A percentile compares a stretch with the other conserved stretches of the same genome.
These are phyloP conservation scores for Lachnellula occidentalis DNA, from an alignment of 2,329 filamentous ascomycete species.

Conservation along the genomic window DNA sequence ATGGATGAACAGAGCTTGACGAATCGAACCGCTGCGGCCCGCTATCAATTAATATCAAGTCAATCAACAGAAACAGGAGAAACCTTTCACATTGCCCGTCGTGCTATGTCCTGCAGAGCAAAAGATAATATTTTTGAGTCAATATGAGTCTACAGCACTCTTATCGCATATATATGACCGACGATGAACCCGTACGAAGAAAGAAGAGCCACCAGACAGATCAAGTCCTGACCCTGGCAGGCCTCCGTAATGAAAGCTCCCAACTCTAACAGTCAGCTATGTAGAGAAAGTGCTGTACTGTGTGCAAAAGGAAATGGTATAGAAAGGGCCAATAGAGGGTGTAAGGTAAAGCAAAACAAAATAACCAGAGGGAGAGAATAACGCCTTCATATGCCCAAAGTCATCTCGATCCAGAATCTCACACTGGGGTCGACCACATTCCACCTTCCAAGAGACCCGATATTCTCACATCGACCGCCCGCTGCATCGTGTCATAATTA, in stretches of 20 bases:
- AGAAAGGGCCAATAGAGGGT: not conserved
- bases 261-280: not conserved
- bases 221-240: not conserved
- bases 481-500: not conserved
- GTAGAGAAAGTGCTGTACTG: not conserved
- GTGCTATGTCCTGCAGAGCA: not conserved
- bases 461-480: not conserved
- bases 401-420: not conserved
- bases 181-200: not conserved
- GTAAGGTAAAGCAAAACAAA: slow-evolving; percentile 5
- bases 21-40: not conserved
- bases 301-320: slow-evolving; percentile 7
- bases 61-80: not conserved
- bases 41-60: not conserved
- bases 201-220: not conserved
- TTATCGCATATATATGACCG: not conserved
- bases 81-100: not conserved
- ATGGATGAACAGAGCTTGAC: too few relatives aligned
- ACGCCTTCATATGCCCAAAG: slow-evolving; percentile 9
- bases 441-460: not conserved
- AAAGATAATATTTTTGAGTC: not conserved
- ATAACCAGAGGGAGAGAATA: slow-evolving; percentile 1
- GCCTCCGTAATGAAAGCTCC: not conserved
- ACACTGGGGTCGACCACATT: not conserved
- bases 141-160: not conserved